A percentile compares a stretch with the other conserved stretches of the same genome.
Evolutionary conservation across 306 rosid species (phyloP).

Genomic region (Amphicarpaea edgeworthii): DNA sequence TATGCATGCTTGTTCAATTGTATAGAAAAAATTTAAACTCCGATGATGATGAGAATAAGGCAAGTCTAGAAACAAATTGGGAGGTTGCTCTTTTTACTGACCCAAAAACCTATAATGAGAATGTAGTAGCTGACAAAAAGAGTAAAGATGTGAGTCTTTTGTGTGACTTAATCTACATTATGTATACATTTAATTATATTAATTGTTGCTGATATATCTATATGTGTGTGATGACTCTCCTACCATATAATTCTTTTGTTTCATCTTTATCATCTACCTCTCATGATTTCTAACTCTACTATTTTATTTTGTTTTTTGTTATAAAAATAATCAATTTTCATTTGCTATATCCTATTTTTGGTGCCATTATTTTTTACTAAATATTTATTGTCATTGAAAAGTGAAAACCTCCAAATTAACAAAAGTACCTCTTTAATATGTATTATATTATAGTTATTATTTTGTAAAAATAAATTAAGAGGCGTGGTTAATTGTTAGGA

Average conservation of each 20-base stretch:
- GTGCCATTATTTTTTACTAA: neutral
- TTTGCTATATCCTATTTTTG: neutral
- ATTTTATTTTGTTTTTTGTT: neutral
- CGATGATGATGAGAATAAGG: constrained; percentile 16
- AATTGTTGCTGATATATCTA: neutral
- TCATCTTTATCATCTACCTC: no score
- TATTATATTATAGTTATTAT: neutral
- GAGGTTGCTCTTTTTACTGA: constrained; percentile 55
- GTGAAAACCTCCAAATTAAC: neutral
- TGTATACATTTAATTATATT: no score
- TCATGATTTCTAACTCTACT: neutral
- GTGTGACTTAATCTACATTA: neutral
- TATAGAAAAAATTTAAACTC: constrained; percentile 35
- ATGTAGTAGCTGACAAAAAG: neutral
- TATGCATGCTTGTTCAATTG: neutral
- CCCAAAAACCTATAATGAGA: constrained; percentile 13
- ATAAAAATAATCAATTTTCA: neutral
- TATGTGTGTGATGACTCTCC: neutral
- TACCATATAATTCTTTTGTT: neutral
- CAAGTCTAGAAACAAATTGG: constrained; percentile 42
- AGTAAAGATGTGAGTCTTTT: constrained; percentile 30
- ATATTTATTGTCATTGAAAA: neutral
- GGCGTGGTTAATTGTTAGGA: neutral
- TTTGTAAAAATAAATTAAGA: neutral
- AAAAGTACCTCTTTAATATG: neutral